Evolutionary conservation across 192 early-diverging fungal genomes (phyloP), one percentile per base, ranked within the genome.

Genomic region (Backusella parvicylindrica): DNA sequence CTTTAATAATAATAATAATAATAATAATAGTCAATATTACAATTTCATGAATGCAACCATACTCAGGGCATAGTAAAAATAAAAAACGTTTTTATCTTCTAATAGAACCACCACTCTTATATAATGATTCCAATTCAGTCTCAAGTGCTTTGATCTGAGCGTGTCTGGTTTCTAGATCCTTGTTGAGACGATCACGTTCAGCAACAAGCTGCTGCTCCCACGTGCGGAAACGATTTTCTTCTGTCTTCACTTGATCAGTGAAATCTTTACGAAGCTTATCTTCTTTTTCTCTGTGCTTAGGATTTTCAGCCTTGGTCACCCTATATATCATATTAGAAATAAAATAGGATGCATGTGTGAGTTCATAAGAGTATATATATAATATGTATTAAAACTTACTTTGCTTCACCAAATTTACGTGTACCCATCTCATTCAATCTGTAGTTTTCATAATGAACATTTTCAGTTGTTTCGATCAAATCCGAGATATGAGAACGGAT

Each of bases 251-350:
- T 84, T 99, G 97, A 81, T 99, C 97, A 26, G 97, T 98, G 81
- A 99, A 99, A 60, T 95, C 89, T 80, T 96, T 95, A 75, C 97
- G 90, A 79, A 99, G 90, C 56, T 87, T 88, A 81, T 98, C 98
- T 85, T 99, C 98, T 82, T 99, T 97, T 70, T 98, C 95, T 84
- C 97, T 96, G 92, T 97, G 97, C 83, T 96, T 96, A 75, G 90
- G 90, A 84, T 95, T 93, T 81, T 91, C 90, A 41, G 83, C 84
- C 80, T 91, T 93, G 80, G 88, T 90, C 81, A 87, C 86, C 86
- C 85, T 94, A 53, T 26, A 26, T 11, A 37, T 37, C 37, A 38
- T 38, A 38, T 38, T 9, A 0, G 37, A 0, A 38, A 38, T 9
- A 12, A 64, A 68, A 73, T 23, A 64, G 40, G 5, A 76, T 63